Base-by-base conservation (phyloP, 2,329 filamentous ascomycete genomes). In the Pseudonectria buxi region DNA sequence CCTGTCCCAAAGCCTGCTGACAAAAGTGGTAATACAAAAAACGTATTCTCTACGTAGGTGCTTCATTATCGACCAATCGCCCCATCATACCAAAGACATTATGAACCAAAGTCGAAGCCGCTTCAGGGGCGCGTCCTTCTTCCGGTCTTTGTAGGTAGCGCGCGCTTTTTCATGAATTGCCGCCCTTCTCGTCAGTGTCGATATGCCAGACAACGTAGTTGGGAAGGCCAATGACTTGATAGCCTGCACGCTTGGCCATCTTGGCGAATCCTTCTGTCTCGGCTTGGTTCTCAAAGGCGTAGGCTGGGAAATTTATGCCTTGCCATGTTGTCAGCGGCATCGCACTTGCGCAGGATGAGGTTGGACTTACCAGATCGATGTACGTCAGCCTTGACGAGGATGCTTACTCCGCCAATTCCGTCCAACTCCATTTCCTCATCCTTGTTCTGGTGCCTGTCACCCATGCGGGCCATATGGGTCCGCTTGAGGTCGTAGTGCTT, bases 141-240 rank as follows among this genome's bases (percentile, higher is more conserved):
- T 9, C 9, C 9, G 18, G 9, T 22, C 18, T 9, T 9, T 15
- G 26, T 39, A 32, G 36, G 25, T 31, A n/a, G 26, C 33, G 25
- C 31, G 33, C 36, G 12, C 40, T 22, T 28, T 36, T 29, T 28
- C 64, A 76, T 49, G 64, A 57, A 59, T 96, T 96, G 24, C 88
- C 87, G 24, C 79, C 76, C 72, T 95, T 95, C 69, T 98, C 92
- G 37, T 89, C 79, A 3, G 92, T 98, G 61, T 98, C 92, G 54
- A 95, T 86, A 59, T 98, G 92, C 92, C 92, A 98, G 40, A 98
- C 90, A 33, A 98, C 82, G 59, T 98, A 98, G 62, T 98, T 98
- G 28, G 90, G 92, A 37, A 98, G 70, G 30, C 92, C 92, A 49
- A 87, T 77, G 16, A 98, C 92, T 55, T 86, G 75, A 59, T 95